A percentile compares a stretch with the other conserved stretches of the same genome.
phyloP scores from a whole-genome alignment of 2,329 filamentous ascomycete species.

The Paraconiothyrium sp. region DNA sequence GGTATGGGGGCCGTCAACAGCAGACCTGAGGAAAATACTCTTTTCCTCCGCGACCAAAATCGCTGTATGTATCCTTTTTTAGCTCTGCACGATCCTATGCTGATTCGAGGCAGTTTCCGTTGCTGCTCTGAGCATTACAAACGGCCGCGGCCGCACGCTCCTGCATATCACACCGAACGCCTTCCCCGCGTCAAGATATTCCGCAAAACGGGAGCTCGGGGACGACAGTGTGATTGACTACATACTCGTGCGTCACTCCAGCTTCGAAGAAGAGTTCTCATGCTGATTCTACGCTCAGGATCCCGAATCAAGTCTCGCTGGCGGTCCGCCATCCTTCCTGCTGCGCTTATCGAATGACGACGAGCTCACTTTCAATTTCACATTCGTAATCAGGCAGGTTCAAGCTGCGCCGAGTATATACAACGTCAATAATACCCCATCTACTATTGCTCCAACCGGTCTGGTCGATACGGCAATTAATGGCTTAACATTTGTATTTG shows the following conservation, averaged over 20 bases:
- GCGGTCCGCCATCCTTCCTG: slow-evolving; percentile 74
- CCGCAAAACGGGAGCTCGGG: slow-evolving; percentile 74
- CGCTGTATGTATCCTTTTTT: slow-evolving; percentile 70
- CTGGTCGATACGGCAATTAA: slow-evolving; percentile 78
- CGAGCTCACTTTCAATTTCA: slow-evolving; percentile 92
- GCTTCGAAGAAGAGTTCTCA: slow-evolving; percentile 13
- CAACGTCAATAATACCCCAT: slow-evolving; percentile 52
- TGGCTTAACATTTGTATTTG: slow-evolving; percentile 91
- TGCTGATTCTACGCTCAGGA: slow-evolving; percentile 66
- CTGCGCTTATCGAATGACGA: slow-evolving; percentile 90
- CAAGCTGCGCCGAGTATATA: slow-evolving; percentile 53
- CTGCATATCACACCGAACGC: slow-evolving; percentile 84
- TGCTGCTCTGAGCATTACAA: slow-evolving; percentile 82
- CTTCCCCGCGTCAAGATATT: slow-evolving; percentile 83
- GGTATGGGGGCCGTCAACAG: slow-evolving; percentile 92
- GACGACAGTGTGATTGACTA: slow-evolving; percentile 86
- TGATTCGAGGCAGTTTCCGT: slow-evolving; percentile 75
- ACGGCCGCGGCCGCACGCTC: slow-evolving; percentile 78
- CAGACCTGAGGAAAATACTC: slow-evolving; percentile 78
- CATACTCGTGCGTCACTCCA: slow-evolving; percentile 73
- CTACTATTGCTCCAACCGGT: slow-evolving; percentile 54
- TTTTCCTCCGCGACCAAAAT: slow-evolving; percentile 91
- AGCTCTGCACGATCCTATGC: slow-evolving; percentile 20
- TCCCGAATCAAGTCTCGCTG: slow-evolving; percentile 65
- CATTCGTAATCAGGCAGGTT: slow-evolving; percentile 76